These are phyloP conservation scores for Comarum palustre DNA, from an alignment of 306 rosid genomes.

Conservation along the genomic window DNA sequence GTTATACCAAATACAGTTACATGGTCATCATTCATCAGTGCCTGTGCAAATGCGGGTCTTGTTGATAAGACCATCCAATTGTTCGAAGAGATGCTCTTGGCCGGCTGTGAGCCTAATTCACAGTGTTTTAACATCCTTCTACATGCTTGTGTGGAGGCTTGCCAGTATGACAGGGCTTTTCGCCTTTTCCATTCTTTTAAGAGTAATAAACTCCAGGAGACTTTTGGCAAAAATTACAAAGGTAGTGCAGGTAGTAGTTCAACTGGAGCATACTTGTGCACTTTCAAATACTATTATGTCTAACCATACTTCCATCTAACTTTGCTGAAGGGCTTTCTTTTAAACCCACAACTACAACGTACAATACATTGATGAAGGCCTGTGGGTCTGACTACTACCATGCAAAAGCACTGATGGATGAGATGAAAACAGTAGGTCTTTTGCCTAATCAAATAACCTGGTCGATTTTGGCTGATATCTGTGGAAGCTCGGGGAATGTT, in stretches of 20 bases:
- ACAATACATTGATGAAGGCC: constrained; percentile 88
- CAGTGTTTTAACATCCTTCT: constrained; percentile 88
- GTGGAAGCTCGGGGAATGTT: constrained; percentile 59
- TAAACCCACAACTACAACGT: constrained; percentile 69
- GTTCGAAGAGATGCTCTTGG: constrained; percentile 87
- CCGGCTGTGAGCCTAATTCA: constrained; percentile 81
- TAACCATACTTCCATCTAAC: constrained; percentile 38
- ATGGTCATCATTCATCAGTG: constrained; percentile 89
- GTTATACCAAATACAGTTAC: constrained; percentile 75
- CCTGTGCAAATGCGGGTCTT: constrained; percentile 94
- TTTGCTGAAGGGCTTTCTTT: constrained; percentile 59
- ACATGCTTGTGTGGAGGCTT: constrained; percentile 91
- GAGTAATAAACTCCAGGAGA: constrained; percentile 42
- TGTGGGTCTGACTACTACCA: constrained; percentile 88
- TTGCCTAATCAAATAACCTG: constrained; percentile 82
- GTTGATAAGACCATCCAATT: constrained; percentile 75
- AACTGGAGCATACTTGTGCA: constrained; percentile 22
- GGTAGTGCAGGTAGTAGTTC: constrained; percentile 23
- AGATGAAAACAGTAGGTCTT: constrained; percentile 71
- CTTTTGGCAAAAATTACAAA: constrained; percentile 31
- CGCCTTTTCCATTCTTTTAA: constrained; percentile 78
- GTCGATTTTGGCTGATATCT: constrained; percentile 80
- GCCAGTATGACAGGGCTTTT: constrained; percentile 91
- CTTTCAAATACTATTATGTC: constrained; percentile 25
- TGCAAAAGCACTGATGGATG: constrained; percentile 72